Evolutionary conservation across 2,329 filamentous ascomycete genomes (phyloP).

Genomic region (Stachybotrys elegans): DNA sequence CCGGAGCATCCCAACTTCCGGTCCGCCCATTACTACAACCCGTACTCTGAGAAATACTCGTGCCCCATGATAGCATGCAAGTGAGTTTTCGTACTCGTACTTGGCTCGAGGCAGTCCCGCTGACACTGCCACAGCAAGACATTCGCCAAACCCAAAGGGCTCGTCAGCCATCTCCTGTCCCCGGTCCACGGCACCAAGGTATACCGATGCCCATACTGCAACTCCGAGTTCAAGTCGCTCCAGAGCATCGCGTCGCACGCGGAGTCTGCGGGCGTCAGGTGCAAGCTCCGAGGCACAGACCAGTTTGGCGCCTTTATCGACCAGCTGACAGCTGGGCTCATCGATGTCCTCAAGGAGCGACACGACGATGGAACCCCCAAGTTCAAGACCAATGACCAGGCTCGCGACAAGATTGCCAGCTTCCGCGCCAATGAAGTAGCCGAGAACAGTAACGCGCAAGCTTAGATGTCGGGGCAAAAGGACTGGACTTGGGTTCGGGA

Average conservation of each 20-base stretch:
- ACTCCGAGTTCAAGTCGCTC: conserved; percentile 32
- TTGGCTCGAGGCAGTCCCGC: not conserved
- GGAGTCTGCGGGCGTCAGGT: conserved; percentile 37
- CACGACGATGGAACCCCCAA: conserved; percentile 16
- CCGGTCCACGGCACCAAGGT: conserved; percentile 29
- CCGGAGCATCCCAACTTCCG: conserved; percentile 44
- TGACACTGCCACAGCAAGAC: conserved; percentile 28
- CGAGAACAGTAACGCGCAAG: too few species aligned
- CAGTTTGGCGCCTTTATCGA: conserved; percentile 27
- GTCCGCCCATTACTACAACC: conserved; percentile 38
- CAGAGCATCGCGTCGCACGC: conserved; percentile 42
- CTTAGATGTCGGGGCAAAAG: too few species aligned
- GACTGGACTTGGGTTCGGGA: too few species aligned
- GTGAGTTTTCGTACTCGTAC: too few species aligned
- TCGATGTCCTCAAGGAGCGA: conserved; percentile 15
- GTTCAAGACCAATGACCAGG: too few species aligned
- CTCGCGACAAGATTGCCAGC: too few species aligned
- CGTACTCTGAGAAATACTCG: conserved; percentile 37
- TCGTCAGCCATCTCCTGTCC: conserved; percentile 40
- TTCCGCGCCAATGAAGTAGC: too few species aligned
- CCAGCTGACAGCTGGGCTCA: conserved; percentile 25
- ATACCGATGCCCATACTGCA: conserved; percentile 41
- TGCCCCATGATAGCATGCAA: too few species aligned
- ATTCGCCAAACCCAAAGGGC: conserved; percentile 24
- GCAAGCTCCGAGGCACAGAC: conserved; percentile 36